Base-by-base conservation (phyloP, 768 basidiomycete species). In the Serpula lacrymans region DNA sequence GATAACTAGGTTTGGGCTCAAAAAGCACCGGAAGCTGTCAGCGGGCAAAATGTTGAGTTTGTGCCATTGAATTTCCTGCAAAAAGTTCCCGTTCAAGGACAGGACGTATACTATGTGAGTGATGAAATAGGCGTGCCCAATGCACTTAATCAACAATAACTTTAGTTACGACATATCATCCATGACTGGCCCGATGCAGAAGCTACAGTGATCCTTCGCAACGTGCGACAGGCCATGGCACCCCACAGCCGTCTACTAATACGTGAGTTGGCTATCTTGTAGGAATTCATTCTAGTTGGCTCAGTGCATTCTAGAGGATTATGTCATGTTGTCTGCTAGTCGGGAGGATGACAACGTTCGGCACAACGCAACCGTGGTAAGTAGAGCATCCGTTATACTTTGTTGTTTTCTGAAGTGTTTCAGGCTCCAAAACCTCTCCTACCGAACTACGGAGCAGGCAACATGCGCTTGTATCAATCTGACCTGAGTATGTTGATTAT, bases 61-160 rank as follows among this genome's bases (percentile, higher is more conserved):
- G 33, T 43, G 14, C 42, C 50, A n/a, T 35, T 48, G 12, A 43
- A 52, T 21, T 57, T 57, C 32, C 37, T 54, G 14, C 39, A 43
- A 18, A 38, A 48, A 18, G 8, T 29, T 27, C 50, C 50, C 5
- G 34, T 46, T 1, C 22, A 37, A 26, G 51, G 39, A 3, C 41
- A 44, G n/a, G 43, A 50, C 28, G 17, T 50, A 23, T 57, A 57
- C 35, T 57, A 50, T 35, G 50, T 57, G 38, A 23, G 53, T 8
- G 6, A n/a, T 18, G n/a, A 55, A 6, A 24, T 11, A 8, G 17
- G 13, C 6, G 17, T 6, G n/a, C 9, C 22, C 28, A 3, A 37
- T 29, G 27, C n/a, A 28, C 27, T n/a, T 14, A n/a, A 14, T 14
- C 20, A 18, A 33, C n/a, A 6, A 24, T 17, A n/a, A 37, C 7